Evolutionary conservation across 495 filamentous ascomycete genomes (phyloP), one percentile per base, ranked within the genome.

Genomic region (Astrothelium subdiscretum): DNA sequence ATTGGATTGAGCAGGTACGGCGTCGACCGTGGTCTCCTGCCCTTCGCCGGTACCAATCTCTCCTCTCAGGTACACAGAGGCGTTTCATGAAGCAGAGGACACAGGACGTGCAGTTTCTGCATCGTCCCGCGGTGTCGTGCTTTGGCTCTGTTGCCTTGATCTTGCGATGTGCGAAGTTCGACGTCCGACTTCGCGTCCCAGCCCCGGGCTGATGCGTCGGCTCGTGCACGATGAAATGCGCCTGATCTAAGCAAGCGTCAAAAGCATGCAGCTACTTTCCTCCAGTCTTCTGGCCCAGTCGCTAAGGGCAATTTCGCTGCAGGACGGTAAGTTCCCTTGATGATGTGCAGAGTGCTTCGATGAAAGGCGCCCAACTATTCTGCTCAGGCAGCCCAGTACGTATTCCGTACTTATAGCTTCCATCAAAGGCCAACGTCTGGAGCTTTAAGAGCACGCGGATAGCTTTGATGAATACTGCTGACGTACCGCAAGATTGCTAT

Each of bases 71-170:
- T 8, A 54, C 48, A 54, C 10, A 4, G 48, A 20, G 12, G 5
- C 48, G n/a, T 26, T 12, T n/a, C 10, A 29, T 10, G 24, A 54
- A 54, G 24, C 22, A 26, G 20, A 1, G 20, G 4, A 15, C 24
- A 54, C 22, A 54, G 48, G 22, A 54, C 6, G 48, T 54, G 24
- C 48, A 54, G 48, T 6, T 54, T 20, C 48, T 54, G 48, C 48
- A 54, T 54, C 48, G 26, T 54, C 48, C 48, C 48, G 48, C 48
- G 48, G 48, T 54, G 48, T 54, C 48, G 48, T 54, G 48, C 48
- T 54, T 54, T 54, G 48, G 15, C 22, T 54, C 29, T 29, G 24
- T 27, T 6, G 48, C 48, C 48, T n/a, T 5, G 5, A 20, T 29
- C 24, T 29, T 20, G 48, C 11, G 48, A n/a, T 48, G 42, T 20